Evolutionary conservation across 305 asterid genomes (phyloP).

Genomic region (Plantago lanceolata): DNA sequence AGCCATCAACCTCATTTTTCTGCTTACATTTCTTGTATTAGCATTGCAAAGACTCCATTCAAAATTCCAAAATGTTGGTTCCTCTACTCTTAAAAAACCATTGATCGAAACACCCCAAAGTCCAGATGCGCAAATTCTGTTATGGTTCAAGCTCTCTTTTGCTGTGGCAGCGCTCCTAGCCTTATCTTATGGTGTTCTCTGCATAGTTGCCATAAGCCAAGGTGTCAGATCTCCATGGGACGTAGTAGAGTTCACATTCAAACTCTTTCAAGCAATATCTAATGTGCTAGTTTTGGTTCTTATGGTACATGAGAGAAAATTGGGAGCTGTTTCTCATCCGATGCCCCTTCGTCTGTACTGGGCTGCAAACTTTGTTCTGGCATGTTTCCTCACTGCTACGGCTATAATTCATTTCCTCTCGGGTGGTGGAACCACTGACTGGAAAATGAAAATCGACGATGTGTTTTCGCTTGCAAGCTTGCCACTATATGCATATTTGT

Average conservation of each 20-base stretch:
- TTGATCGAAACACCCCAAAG: constrained; percentile 35
- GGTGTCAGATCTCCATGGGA: constrained; percentile 35
- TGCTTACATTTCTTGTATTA: constrained; percentile 34
- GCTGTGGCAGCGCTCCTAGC: constrained; percentile 32
- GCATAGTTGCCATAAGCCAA: constrained; percentile 34
- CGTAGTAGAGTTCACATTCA: constrained; percentile 39
- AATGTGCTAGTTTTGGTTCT: constrained; percentile 39
- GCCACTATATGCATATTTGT: constrained; percentile 38
- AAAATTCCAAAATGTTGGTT: constrained; percentile 30
- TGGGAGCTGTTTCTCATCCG: constrained; percentile 49
- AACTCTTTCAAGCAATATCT: constrained; percentile 55
- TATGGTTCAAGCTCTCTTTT: constrained; percentile 52
- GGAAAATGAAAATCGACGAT: constrained; percentile 48
- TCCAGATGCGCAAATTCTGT: constrained; percentile 26
- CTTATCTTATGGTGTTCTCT: constrained; percentile 32
- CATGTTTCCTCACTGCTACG: constrained; percentile 40
- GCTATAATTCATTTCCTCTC: constrained; percentile 43
- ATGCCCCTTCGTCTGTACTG: constrained; percentile 54
- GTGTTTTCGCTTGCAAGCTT: constrained; percentile 36
- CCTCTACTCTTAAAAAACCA: constrained; percentile 37
- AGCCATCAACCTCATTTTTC: constrained; percentile 44
- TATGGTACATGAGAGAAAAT: constrained; percentile 58
- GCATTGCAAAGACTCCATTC: constrained; percentile 43
- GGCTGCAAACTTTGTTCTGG: constrained; percentile 40
- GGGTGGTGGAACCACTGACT: constrained; percentile 26